Evolutionary conservation across 1,139 yeast genomes (phyloP), one percentile per base, ranked within the genome.

Genomic region (Candida pseudoviswanathii): DNA sequence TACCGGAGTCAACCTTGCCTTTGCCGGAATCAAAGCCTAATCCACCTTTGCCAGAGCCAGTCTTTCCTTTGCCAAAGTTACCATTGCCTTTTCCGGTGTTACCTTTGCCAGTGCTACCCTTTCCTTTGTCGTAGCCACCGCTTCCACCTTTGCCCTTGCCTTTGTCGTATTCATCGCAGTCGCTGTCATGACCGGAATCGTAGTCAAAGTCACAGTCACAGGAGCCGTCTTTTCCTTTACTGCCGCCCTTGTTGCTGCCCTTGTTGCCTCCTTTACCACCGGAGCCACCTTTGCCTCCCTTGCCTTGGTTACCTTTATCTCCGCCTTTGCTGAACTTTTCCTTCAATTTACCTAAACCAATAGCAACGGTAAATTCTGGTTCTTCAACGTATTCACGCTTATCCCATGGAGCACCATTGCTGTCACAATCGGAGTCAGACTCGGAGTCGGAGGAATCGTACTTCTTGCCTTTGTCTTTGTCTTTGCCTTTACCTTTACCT

Each of bases 331-430:
- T 45, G 37, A 46, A 41, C 27, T 34, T 43, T 4, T 44, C 29
- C 32, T 47, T 47, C 43, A 45, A 44, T 38, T 47, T 47, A 10
- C 38, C 38, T 29, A 50, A 39, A 34, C 34, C 53, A 42, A 42
- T 42, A 9, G 44, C 44, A 42, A 38, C 44, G 26, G n/a, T 31
- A 32, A 33, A 24, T 24, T 32, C 32, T 24, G 33, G 31, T 3
- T 8, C 30, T 27, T 45, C 48, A 22, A 33, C 48, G 6, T 32
- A 25, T 26, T 33, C 39, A 33, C 46, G 41, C 26, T 36, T 43
- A 22, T 36, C 16, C 43, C 38, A 32, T 29, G 32, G 33, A 10
- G 39, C 36, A 32, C 32, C n/a, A 24, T 41, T 48, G 27, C 32
- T 26, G 6, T 44, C 48, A 24, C 43, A 25, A 11, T 33, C 41